Evolutionary conservation across 371 early-diverging fungal genomes (phyloP).

Genomic region (Blakeslea trispora): DNA sequence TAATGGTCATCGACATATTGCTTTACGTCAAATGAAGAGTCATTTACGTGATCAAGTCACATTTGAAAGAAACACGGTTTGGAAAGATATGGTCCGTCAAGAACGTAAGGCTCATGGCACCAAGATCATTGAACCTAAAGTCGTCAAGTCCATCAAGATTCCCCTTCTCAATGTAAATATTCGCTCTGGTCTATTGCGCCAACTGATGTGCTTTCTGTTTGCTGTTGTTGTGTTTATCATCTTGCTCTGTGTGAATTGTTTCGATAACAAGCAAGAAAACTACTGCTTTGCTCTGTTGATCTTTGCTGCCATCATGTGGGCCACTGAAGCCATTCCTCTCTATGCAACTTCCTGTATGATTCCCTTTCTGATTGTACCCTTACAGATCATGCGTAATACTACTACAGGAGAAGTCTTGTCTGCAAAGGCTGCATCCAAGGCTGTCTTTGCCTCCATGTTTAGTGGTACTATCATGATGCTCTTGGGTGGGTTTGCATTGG

Average conservation of each 20-base stretch:
- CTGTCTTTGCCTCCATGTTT: slow-evolving; percentile 91
- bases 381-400: slow-evolving; percentile 68
- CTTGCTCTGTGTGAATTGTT: slow-evolving; percentile 58
- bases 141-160: slow-evolving; percentile 42
- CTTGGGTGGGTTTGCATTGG: slow-evolving; percentile 94
- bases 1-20: slow-evolving; percentile 51
- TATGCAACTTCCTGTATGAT: slow-evolving; percentile 80
- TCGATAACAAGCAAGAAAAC: slow-evolving; percentile 63
- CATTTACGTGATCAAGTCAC: slow-evolving; percentile 74
- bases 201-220: slow-evolving; percentile 32
- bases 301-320: slow-evolving; percentile 70
- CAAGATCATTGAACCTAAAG: slow-evolving; percentile 50
- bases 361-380: slow-evolving; percentile 74
- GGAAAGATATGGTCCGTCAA: slow-evolving; percentile 80
- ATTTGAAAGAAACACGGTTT: slow-evolving; percentile 81
- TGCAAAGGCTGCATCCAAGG: slow-evolving; percentile 78
- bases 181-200: slow-evolving; percentile 27
- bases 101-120: slow-evolving; percentile 64
- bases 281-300: slow-evolving; percentile 69
- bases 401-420: slow-evolving; percentile 47
- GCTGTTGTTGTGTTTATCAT: slow-evolving; percentile 60
- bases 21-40: slow-evolving; percentile 66
- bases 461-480: slow-evolving; percentile 94
- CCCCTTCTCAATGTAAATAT: slow-evolving; percentile 34
- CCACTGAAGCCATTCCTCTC: slow-evolving; percentile 80